Evolutionary conservation across 257 asterid genomes (phyloP), one percentile per base, ranked within the genome.

Genomic region (Phtheirospermum japonicum): DNA sequence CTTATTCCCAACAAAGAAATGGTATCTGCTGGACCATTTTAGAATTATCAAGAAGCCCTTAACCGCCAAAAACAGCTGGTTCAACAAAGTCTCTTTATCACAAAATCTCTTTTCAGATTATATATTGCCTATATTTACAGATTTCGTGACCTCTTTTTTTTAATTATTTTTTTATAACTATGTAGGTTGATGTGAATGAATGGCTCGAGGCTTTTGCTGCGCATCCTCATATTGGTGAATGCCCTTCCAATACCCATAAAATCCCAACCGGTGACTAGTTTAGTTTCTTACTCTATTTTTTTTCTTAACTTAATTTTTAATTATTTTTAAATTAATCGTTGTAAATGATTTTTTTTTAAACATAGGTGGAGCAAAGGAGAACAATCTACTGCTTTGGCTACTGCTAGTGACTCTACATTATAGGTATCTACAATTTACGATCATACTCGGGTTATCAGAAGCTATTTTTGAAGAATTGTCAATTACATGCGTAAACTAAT

Each of bases 351-450:
- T 71, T 57, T 2, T 59, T 56, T 43, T 30, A 63, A 52, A 65
- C 64, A 48, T 69, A 86, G 96, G 82, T 92, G 97, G 99, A 89
- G 95, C 81, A 87, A 89, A 79, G 97, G 96, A 62, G 99, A 92
- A 72, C 99, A 92, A 54, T 82, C 97, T 63, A 82, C 89, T 63
- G 99, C 99, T 76, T 75, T 89, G 52, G 83, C 94, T 39, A 89
- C 96, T 70, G 96, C 95, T 36, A 83, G 83, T 12, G 83, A 86
- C 64, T 70, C 86, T 63, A 86, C 80, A 26, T 67, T 83, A 31
- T 80, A 86, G 96, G 97, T 88, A 72, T 58, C 57, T 39, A 16
- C 60, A 48, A 52, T 40, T n/a, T n/a, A n/a, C n/a, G n/a, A n/a
- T n/a, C n/a, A n/a, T n/a, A n/a, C n/a, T n/a, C n/a, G n/a, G n/a